phyloP scores from a whole-genome alignment of 176 grass and related monocot genomes.

The Oryza meyeriana region DNA sequence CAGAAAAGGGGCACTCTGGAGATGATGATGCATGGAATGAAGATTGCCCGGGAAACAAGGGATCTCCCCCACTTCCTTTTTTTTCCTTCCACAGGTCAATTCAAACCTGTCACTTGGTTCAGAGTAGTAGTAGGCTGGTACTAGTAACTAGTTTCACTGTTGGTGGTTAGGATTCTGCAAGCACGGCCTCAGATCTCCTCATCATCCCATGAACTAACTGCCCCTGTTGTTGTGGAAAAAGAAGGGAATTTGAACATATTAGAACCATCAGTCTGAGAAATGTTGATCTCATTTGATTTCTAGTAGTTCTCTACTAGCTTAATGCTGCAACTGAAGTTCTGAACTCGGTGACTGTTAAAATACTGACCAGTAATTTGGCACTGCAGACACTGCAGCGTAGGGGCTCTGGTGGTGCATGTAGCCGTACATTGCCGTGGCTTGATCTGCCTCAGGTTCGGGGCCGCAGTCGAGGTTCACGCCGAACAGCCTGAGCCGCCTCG shows the following conservation, averaged over 20 bases:
- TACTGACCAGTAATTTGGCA: conserved; percentile 64
- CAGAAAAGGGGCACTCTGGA: conserved; percentile 8
- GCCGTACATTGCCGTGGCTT: conserved; percentile 45
- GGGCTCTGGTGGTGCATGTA: conserved; percentile 57
- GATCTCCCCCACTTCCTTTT: conserved; percentile 27
- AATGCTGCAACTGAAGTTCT: conserved; percentile 7
- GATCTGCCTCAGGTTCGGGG: conserved; percentile 48
- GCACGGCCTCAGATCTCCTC: conserved; percentile 45
- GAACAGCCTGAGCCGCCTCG: conserved; percentile 76
- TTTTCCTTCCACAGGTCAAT: conserved; percentile 48
- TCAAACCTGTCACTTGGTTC: conserved; percentile 43
- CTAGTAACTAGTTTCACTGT: conserved; percentile 21
- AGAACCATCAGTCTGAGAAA: not conserved
- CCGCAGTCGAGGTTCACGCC: conserved; percentile 88
- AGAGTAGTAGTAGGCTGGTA: conserved; percentile 27
- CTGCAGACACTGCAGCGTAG: conserved; percentile 39
- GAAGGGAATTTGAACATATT: not conserved
- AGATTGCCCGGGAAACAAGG: conserved; percentile 60
- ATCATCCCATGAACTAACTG: conserved; percentile 45
- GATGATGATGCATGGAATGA: conserved; percentile 24
- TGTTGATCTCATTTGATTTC: not conserved
- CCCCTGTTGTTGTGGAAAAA: conserved; percentile 42
- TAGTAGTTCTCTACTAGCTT: not conserved
- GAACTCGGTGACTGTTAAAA: conserved; percentile 11
- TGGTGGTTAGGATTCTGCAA: conserved; percentile 35